These are phyloP conservation scores for Lepidium aucheri DNA, from an alignment of 345 rosid species.

Conservation along the genomic window DNA sequence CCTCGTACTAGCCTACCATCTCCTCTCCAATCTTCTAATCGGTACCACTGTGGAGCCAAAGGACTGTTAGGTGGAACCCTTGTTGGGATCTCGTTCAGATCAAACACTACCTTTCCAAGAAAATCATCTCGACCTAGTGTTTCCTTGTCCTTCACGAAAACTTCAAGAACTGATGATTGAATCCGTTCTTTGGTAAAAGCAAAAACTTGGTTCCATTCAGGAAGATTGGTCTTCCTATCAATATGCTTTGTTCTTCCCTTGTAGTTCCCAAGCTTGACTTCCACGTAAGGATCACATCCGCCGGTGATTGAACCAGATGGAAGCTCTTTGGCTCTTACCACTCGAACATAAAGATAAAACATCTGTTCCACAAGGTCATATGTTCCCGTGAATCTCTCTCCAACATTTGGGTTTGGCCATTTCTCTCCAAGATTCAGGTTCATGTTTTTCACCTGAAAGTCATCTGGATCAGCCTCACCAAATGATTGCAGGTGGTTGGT, in stretches of 20 bases:
- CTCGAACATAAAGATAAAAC: conserved; percentile 67
- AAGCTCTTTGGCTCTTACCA: conserved; percentile 73
- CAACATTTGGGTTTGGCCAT: conserved; percentile 50
- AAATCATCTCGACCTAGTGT: conserved; percentile 69
- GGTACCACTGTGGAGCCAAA: conserved; percentile 87
- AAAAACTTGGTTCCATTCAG: conserved; percentile 93
- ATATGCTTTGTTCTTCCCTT: conserved; percentile 74
- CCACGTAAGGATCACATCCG: conserved; percentile 81
- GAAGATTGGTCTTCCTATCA: conserved; percentile 64
- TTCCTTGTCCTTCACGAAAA: conserved; percentile 65
- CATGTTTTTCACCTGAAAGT: conserved; percentile 60
- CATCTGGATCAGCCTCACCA: conserved; percentile 32
- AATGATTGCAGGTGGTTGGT: conserved; percentile 7
- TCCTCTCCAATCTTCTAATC: conserved; percentile 64
- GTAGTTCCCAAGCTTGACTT: conserved; percentile 87
- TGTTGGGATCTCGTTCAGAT: conserved; percentile 75
- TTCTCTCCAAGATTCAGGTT: conserved; percentile 58
- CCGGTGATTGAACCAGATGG: conserved; percentile 53
- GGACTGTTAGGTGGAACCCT: conserved; percentile 97
- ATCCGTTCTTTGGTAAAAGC: conserved; percentile 79
- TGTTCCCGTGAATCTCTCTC: conserved; percentile 54
- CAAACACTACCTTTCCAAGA: conserved; percentile 63
- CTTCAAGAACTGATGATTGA: conserved; percentile 70
- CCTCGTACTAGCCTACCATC: conserved; percentile 68
- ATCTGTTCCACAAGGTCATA: conserved; percentile 84